These are phyloP conservation scores for Geosmithia putterillii DNA, from an alignment of 2,329 filamentous ascomycete genomes.

Conservation along the genomic window DNA sequence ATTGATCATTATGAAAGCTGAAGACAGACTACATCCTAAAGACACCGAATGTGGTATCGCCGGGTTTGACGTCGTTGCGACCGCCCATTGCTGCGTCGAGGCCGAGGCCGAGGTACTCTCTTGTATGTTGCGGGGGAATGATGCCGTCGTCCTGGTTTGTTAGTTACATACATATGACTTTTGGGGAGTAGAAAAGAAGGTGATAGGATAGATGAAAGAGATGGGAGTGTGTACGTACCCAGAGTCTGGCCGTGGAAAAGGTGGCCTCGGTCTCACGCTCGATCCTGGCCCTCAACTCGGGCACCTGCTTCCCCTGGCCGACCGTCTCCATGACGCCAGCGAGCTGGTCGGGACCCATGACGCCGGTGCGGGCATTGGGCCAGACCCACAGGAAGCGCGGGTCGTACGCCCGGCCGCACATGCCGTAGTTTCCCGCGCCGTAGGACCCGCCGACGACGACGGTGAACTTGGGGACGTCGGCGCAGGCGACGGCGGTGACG, in stretches of 20 bases:
- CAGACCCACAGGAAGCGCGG: slow-evolving; percentile 91
- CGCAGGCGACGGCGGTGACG: slow-evolving; percentile 87
- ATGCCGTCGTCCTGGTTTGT: slow-evolving; percentile 59
- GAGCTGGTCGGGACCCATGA: slow-evolving; percentile 93
- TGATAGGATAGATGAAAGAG: not conserved
- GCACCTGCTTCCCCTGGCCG: slow-evolving; percentile 62
- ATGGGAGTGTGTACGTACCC: slow-evolving; percentile 42
- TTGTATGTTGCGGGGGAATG: slow-evolving; percentile 65
- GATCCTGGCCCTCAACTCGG: slow-evolving; percentile 70
- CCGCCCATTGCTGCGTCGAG: slow-evolving; percentile 60
- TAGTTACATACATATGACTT: not conserved
- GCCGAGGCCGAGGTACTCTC: slow-evolving; percentile 60
- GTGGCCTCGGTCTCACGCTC: slow-evolving; percentile 81
- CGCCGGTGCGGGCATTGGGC: slow-evolving; percentile 91
- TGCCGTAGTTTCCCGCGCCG: slow-evolving; percentile 94
- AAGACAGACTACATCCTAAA: slow-evolving; percentile 55
- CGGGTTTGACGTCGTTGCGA: slow-evolving; percentile 45
- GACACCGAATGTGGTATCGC: slow-evolving; percentile 62
- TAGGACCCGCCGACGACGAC: slow-evolving; percentile 90
- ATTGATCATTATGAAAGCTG: slow-evolving; percentile 10
- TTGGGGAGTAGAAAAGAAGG: not conserved
- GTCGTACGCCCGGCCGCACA: slow-evolving; percentile 92
- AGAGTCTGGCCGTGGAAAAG: slow-evolving; percentile 79
- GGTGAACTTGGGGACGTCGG: slow-evolving; percentile 91
- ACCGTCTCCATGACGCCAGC: slow-evolving; percentile 91